Conservation (phyloP, 768 basidiomycete genomes). For the Lactarius pseudohatsudake region DNA sequence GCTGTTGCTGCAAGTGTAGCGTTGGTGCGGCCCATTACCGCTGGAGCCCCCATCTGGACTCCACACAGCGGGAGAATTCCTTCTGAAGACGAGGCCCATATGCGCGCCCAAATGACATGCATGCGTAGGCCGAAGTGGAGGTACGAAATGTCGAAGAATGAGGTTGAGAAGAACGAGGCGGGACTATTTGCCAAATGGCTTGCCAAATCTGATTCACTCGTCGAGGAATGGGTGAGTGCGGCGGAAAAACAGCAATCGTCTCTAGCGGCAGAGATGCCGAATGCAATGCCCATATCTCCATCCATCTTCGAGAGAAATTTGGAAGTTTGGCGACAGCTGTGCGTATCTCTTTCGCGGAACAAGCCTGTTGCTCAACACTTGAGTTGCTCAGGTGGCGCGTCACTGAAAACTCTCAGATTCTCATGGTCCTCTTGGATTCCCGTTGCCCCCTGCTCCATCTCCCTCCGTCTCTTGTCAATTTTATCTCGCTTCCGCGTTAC, state of each 20-base stretch:
- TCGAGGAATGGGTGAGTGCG: conserved; percentile 47
- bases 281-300: conserved; percentile 57
- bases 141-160: conserved; percentile 81
- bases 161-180: conserved; percentile 90
- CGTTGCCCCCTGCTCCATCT: conserved; percentile 87
- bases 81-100: conserved; percentile 5
- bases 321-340: conserved; percentile 95
- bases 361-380: background rate
- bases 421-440: conserved; percentile 85
- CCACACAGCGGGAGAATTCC: conserved; percentile 15
- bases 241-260: conserved; percentile 4
- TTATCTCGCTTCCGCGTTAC: conserved; percentile 45
- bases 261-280: conserved; percentile 11
- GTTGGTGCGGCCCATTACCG: conserved; percentile 57
- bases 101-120: conserved; percentile 36
- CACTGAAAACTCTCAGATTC: conserved; percentile 84
- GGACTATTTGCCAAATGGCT: conserved; percentile 82
- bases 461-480: conserved; percentile 71
- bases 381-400: conserved; percentile 75
- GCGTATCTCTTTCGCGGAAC: conserved; percentile 35
- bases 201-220: conserved; percentile 54
- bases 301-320: conserved; percentile 88
- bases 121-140: conserved; percentile 85
- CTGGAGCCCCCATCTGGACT: conserved; percentile 38
- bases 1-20: conserved; percentile 51